phyloP scores from a whole-genome alignment of 2,329 filamentous ascomycete species.

The Knufia petricola region DNA sequence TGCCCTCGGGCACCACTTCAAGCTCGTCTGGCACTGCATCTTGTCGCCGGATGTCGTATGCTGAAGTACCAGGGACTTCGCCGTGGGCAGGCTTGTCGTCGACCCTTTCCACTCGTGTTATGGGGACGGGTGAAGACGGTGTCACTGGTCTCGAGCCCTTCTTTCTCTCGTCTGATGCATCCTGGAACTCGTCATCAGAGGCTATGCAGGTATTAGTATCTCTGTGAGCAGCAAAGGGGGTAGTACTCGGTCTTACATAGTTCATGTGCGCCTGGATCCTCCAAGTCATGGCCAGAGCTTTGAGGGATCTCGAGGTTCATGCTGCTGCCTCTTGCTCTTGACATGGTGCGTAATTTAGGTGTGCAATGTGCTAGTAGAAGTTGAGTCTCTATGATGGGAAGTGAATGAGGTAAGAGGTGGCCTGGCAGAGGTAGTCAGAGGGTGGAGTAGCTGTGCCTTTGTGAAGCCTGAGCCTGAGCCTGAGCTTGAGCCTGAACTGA shows the following conservation, averaged over 20 bases:
- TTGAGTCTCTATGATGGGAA: slow-evolving; percentile 9
- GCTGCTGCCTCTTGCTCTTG: slow-evolving; percentile 14
- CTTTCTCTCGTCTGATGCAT: slow-evolving; percentile 49
- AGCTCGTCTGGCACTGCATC: slow-evolving; percentile 57
- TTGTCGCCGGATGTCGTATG: slow-evolving; percentile 47
- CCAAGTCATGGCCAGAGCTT: slow-evolving; percentile 45
- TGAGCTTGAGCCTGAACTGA: too few relatives aligned
- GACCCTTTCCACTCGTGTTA: slow-evolving; percentile 54
- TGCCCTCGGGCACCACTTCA: slow-evolving; percentile 44
- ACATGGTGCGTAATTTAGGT: slow-evolving; percentile 14
- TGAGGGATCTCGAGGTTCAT: slow-evolving; percentile 44
- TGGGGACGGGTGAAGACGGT: slow-evolving; percentile 45
- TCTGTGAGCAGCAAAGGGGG: background rate
- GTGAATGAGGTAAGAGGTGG: background rate
- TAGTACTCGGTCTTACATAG: slow-evolving; percentile 34
- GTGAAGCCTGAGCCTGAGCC: background rate
- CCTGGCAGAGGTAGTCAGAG: background rate
- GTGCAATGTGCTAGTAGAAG: slow-evolving; percentile 7
- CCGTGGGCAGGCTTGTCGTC: slow-evolving; percentile 50
- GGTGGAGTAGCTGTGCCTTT: background rate
- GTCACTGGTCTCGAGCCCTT: slow-evolving; percentile 27
- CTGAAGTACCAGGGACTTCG: slow-evolving; percentile 52
- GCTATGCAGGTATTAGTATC: slow-evolving; percentile 32
- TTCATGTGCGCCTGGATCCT: slow-evolving; percentile 49
- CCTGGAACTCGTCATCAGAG: slow-evolving; percentile 55